phyloP scores from a whole-genome alignment of 1,284 basidiomycete species.

The Phellopilus nigrolimitatus region DNA sequence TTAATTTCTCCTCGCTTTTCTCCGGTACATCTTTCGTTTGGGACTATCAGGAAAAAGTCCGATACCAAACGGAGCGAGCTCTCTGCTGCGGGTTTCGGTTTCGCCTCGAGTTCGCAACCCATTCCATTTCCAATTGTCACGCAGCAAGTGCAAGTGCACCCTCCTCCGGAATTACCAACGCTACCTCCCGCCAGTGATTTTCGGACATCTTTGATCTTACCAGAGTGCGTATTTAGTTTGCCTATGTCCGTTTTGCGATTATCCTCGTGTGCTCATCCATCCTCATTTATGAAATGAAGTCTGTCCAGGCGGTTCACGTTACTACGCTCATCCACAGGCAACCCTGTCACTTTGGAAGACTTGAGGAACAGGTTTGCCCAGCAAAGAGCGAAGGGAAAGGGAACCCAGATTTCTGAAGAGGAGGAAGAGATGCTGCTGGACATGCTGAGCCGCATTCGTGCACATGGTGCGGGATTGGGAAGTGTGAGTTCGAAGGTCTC shows the following conservation, averaged over 20 bases:
- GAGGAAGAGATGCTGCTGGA: slow-evolving; percentile 80
- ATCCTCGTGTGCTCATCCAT: slow-evolving; percentile 22
- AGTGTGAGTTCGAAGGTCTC: slow-evolving; percentile 1
- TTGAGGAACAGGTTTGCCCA: slow-evolving; percentile 64
- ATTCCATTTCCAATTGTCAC: slow-evolving; percentile 28
- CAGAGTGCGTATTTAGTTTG: slow-evolving; percentile 54
- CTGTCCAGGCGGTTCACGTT: slow-evolving; percentile 76
- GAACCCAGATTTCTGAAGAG: slow-evolving; percentile 66
- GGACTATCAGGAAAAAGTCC: slow-evolving; percentile 50
- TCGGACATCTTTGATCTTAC: slow-evolving; percentile 75
- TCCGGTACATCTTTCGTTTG: slow-evolving; percentile 27
- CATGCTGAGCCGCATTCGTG: slow-evolving; percentile 56
- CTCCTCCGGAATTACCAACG: slow-evolving; percentile 35
- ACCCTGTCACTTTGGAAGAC: slow-evolving; percentile 57
- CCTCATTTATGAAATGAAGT: slow-evolving; percentile 37
- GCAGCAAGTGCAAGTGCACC: slow-evolving; percentile 29
- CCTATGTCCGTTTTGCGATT: slow-evolving; percentile 17
- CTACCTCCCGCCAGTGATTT: slow-evolving; percentile 69
- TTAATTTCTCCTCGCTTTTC: slow-evolving; percentile 28
- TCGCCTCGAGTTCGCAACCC: slow-evolving; percentile 20
- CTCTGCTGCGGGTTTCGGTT: slow-evolving; percentile 3
- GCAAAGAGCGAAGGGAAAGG: slow-evolving; percentile 63
- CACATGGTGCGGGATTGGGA: slow-evolving; percentile 27
- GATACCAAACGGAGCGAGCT: slow-evolving; percentile 50
- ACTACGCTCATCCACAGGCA: slow-evolving; percentile 60